A percentile compares a stretch with the other conserved stretches of the same genome.
These are phyloP conservation scores for Herpetomonas samuelpessoai DNA, from an alignment of 208 protist species.

Conservation along the genomic window DNA sequence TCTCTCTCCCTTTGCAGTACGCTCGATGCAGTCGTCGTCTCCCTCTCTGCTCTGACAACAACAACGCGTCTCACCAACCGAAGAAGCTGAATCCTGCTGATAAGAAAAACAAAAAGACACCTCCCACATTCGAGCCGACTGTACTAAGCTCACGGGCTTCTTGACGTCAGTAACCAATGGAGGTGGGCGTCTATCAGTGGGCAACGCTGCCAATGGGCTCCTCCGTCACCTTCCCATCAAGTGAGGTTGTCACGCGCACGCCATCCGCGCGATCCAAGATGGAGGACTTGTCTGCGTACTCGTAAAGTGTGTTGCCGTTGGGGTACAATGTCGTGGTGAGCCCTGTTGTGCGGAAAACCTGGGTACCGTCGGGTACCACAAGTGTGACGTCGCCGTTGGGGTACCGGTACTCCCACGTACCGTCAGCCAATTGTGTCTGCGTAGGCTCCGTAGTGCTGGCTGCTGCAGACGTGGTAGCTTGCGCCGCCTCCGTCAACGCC, in stretches of 20 bases:
- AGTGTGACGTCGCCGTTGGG: constrained; percentile 60
- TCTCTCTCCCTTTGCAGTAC: no score
- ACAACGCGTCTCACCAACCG: no score
- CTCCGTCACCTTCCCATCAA: constrained; percentile 65
- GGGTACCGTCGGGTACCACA: constrained; percentile 49
- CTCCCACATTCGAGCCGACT: no score
- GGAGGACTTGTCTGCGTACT: constrained; percentile 71
- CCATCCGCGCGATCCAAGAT: constrained; percentile 80
- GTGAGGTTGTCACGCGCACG: constrained; percentile 67
- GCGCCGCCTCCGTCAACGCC: neutral
- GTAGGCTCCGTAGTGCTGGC: constrained; percentile 29
- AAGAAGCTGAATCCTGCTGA: no score
- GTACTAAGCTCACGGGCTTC: no score
- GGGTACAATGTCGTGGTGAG: constrained; percentile 66
- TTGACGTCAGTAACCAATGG: no score
- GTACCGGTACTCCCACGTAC: constrained; percentile 81
- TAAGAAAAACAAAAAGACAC: no score
- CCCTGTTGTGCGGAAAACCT: constrained; percentile 50
- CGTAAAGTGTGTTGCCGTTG: constrained; percentile 67
- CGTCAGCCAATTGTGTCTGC: constrained; percentile 51
- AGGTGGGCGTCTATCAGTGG: no score
- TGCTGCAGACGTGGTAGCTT: no score
- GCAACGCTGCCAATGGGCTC: constrained; percentile 19
- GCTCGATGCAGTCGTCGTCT: no score
- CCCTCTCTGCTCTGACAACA: no score